A percentile compares a stretch with the other conserved stretches of the same genome.
Conservation (phyloP, 192 early-diverging fungal genomes). For the Lunasporangiospora selenospora region DNA sequence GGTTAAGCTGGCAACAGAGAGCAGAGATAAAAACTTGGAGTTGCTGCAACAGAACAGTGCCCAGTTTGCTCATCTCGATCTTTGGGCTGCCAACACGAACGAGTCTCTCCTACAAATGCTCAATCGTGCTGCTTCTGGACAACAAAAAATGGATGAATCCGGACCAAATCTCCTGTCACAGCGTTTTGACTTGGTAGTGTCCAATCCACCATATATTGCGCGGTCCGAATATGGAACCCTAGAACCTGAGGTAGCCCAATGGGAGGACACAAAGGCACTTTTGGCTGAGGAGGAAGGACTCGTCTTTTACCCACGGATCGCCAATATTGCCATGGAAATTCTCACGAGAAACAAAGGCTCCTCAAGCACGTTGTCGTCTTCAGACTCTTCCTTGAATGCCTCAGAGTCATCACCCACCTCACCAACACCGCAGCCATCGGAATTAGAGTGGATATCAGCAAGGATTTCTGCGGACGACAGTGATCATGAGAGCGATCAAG, state of each 20-base stretch:
- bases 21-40: constrained; percentile 42
- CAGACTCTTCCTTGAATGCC: too few relatives aligned
- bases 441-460: too few relatives aligned
- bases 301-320: constrained; percentile 65
- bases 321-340: constrained; percentile 43
- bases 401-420: too few relatives aligned
- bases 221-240: constrained; percentile 68
- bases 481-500: not conserved
- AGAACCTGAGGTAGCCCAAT: constrained; percentile 77
- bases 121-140: too few relatives aligned
- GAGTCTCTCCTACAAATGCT: constrained; percentile 11
- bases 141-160: too few relatives aligned
- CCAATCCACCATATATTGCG: constrained; percentile 93
- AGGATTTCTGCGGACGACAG: too few relatives aligned
- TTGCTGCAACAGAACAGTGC: constrained; percentile 42
- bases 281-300: constrained; percentile 67
- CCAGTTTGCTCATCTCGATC: constrained; percentile 55
- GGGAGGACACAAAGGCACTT: constrained; percentile 87
- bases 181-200: constrained; percentile 85
- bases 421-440: too few relatives aligned
- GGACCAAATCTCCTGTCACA: too few relatives aligned
- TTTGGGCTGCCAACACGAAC: constrained; percentile 32
- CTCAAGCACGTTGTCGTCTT: too few relatives aligned
- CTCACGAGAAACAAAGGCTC: constrained; percentile 18
- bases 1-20: constrained; percentile 64